These are phyloP conservation scores for Emergomyces pasteurianus DNA, from an alignment of 2,329 filamentous ascomycete species.

Conservation along the genomic window DNA sequence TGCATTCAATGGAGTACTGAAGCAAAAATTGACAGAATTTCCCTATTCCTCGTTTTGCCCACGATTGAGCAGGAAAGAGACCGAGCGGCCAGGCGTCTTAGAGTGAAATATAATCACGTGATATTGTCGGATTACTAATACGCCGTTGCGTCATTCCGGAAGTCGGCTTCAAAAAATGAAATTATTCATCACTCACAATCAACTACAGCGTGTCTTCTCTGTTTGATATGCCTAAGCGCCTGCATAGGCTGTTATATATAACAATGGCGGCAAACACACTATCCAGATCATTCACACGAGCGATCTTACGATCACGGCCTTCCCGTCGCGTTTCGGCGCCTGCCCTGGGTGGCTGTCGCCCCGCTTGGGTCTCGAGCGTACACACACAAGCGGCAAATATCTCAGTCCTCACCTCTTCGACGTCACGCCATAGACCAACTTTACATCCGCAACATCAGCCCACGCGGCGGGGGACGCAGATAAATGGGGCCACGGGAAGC, in stretches of 20 bases:
- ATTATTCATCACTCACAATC: background rate
- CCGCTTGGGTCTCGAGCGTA: slow-evolving; percentile 23
- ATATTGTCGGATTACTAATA: background rate
- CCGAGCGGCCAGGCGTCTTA: too few species aligned
- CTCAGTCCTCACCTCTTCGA: slow-evolving; percentile 38
- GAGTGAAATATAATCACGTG: too few species aligned
- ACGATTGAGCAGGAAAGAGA: too few species aligned
- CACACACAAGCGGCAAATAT: slow-evolving; percentile 32
- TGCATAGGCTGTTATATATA: background rate
- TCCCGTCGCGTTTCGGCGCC: background rate
- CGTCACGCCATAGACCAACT: slow-evolving; percentile 34
- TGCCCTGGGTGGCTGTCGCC: background rate
- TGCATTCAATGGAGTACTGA: too few species aligned
- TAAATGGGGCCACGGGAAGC: slow-evolving; percentile 30
- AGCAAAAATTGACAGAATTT: background rate
- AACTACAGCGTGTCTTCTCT: background rate
- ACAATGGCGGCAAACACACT: slow-evolving; percentile 1
- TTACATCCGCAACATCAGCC: slow-evolving; percentile 33
- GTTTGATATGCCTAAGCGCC: background rate
- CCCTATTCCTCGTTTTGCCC: too few species aligned
- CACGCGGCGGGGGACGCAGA: slow-evolving; percentile 20
- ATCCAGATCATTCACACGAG: background rate
- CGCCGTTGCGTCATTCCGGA: background rate
- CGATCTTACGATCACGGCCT: slow-evolving; percentile 1
- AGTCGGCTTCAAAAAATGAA: background rate